Conservation (phyloP, 106 monocot genomes). For the Dendrobium chrysotoxum region DNA sequence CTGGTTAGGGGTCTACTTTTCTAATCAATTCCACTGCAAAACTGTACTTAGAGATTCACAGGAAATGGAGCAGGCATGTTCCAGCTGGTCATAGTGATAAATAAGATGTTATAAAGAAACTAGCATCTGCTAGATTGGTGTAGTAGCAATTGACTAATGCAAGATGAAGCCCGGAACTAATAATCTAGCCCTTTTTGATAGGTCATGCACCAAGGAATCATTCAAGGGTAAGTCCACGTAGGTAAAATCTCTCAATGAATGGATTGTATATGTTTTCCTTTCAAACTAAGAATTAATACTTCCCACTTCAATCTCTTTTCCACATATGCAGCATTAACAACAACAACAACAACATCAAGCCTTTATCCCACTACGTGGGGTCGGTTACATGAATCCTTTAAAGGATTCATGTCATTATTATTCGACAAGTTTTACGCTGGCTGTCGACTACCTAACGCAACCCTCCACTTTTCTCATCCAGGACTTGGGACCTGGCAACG, state of each 20-base stretch:
- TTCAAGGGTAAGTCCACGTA: not conserved
- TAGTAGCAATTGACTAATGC: not conserved
- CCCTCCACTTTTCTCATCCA: too few species aligned
- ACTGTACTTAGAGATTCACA: not conserved
- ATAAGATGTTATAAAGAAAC: too few species aligned
- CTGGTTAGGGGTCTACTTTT: not conserved
- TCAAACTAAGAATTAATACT: not conserved
- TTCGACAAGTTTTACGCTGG: too few species aligned
- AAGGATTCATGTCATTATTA: too few species aligned
- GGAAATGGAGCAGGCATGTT: not conserved
- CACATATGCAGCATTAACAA: not conserved
- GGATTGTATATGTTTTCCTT: not conserved
- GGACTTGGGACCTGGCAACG: too few species aligned
- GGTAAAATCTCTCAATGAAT: not conserved
- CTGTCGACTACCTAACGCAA: too few species aligned
- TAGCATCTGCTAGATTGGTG: not conserved
- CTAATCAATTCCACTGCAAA: not conserved
- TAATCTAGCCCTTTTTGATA: not conserved
- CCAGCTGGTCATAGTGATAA: too few species aligned
- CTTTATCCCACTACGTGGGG: too few species aligned
- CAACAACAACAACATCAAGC: too few species aligned
- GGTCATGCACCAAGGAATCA: not conserved
- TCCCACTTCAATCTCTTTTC: not conserved
- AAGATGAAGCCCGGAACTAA: too few species aligned
- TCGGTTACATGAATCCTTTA: too few species aligned